Base-by-base conservation (phyloP, 2,329 filamentous ascomycete genomes). In the Trichoderma pleuroti region DNA sequence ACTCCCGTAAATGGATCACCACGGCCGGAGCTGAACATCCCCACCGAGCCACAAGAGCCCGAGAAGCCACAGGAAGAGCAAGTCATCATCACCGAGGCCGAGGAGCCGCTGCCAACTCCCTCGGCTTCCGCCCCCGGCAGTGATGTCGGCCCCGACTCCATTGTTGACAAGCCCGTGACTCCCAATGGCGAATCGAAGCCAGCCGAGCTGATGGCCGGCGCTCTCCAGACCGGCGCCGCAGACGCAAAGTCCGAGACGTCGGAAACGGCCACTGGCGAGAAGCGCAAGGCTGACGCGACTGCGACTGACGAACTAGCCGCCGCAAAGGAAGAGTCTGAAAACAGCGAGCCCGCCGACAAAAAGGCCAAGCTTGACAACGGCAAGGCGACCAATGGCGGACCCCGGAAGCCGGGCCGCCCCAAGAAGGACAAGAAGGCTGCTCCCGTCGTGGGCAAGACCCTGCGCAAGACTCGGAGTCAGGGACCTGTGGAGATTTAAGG, bases 381-480 rank as follows among this genome's bases (percentile, higher is more conserved):
- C n/a, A 66, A 59, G 10, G 56, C 70, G 39, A 74, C 74, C 28
- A 76, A 76, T 7, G 73, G 66, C 5, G 65, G 62, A 10, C 39
- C 73, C 18, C 62, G 77, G 39, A 81, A 79, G 73, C 73, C 72
- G 18, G 73, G 75, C 10, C 76, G 75, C 34, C 73, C 75, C 12
- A 81, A 78, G 74, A 82, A 81, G 72, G 78, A 80, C 16, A 82
- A 82, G 75, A 82, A 78, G 71, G 71, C 73, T n/a, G 66, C 74
- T 24, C 75, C 78, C 0, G 67, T 73, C 3, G 79, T 79, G 18
- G 82, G 82, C 21, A 79, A 72, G 70, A 82, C 82, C 8, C 77
- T 78, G 59, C 78, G 82, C 56, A 83, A 83, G 79, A 84, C 82
- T 9, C 78, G 82, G 62, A 84, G 82, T 71, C 82, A 84, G 73